A percentile compares a stretch with the other conserved stretches of the same genome.
phyloP scores from a whole-genome alignment of 805 yeast genomes.

The Debaryomyces tyrocola region DNA sequence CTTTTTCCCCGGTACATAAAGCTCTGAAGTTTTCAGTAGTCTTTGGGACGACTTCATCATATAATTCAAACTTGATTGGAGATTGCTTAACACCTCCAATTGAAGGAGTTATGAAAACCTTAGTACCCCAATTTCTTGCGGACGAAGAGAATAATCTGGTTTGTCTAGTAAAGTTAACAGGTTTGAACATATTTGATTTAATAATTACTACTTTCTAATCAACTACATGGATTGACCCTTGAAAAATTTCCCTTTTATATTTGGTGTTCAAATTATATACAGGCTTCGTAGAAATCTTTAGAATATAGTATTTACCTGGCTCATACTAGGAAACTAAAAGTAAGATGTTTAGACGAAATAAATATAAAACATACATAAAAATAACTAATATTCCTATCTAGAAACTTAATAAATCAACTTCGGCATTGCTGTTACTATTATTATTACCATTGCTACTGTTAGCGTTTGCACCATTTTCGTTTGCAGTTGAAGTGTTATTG shows the following conservation, averaged over 20 bases:
- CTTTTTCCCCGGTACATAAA: constrained; percentile 61
- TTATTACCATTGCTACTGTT: constrained; percentile 11
- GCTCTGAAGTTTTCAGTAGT: constrained; percentile 97
- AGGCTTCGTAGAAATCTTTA: background rate
- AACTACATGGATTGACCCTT: background rate
- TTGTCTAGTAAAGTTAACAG: constrained; percentile 16
- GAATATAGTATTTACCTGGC: background rate
- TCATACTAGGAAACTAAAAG: background rate
- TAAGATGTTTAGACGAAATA: background rate
- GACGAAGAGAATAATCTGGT: constrained; percentile 53
- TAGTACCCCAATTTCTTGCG: constrained; percentile 46
- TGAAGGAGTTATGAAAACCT: constrained; percentile 58
- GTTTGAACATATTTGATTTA: constrained; percentile 18
- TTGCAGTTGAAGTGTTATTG: constrained; percentile 13
- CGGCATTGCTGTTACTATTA: constrained; percentile 27
- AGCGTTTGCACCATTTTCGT: constrained; percentile 7
- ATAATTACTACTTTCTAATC: background rate
- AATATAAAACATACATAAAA: background rate
- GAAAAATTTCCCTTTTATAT: background rate
- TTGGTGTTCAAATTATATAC: background rate
- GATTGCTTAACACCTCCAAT: constrained; percentile 50
- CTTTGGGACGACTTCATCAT: constrained; percentile 90
- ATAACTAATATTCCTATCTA: constrained; percentile 13
- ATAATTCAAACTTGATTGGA: constrained; percentile 51
- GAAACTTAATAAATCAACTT: constrained; percentile 50